Conservation (phyloP, 805 yeast genomes). For the Candida montana region DNA sequence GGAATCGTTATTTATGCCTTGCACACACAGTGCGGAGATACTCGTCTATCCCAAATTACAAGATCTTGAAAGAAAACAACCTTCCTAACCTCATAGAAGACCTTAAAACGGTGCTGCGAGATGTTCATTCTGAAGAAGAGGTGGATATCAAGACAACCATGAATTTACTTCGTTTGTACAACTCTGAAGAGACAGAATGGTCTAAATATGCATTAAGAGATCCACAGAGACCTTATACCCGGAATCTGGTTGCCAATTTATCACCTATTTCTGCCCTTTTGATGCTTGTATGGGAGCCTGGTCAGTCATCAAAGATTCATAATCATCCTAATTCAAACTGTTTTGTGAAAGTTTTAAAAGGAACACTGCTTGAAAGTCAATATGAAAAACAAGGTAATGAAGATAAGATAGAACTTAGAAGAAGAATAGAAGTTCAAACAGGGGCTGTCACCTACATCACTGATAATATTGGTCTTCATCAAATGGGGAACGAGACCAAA, state of each 20-base stretch:
- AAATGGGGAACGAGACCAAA: conserved; percentile 34
- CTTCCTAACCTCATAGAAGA: conserved; percentile 9
- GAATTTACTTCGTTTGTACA: conserved; percentile 22
- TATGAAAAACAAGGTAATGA: conserved; percentile 4
- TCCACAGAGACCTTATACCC: conserved; percentile 31
- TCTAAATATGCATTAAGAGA: conserved; percentile 36
- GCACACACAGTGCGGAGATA: not conserved
- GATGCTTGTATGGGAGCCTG: conserved; percentile 43
- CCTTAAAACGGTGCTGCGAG: conserved; percentile 1
- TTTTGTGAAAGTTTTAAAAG: conserved; percentile 41
- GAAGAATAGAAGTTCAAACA: conserved; percentile 11
- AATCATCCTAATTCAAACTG: conserved; percentile 47
- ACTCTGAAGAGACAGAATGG: conserved; percentile 37
- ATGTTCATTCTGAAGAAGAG: conserved; percentile 2
- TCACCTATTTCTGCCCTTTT: conserved; percentile 39
- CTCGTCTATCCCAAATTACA: conserved; percentile 3
- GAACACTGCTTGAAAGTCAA: conserved; percentile 11
- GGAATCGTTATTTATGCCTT: too few species aligned
- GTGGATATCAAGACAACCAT: conserved; percentile 10
- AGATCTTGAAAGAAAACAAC: conserved; percentile 3
- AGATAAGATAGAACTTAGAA: not conserved
- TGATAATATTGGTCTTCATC: conserved; percentile 42
- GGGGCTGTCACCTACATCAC: conserved; percentile 41
- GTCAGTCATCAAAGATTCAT: conserved; percentile 39
- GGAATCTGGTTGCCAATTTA: conserved; percentile 32